Conservation (phyloP, 331 rosid genomes). For the Telfairia occidentalis region DNA sequence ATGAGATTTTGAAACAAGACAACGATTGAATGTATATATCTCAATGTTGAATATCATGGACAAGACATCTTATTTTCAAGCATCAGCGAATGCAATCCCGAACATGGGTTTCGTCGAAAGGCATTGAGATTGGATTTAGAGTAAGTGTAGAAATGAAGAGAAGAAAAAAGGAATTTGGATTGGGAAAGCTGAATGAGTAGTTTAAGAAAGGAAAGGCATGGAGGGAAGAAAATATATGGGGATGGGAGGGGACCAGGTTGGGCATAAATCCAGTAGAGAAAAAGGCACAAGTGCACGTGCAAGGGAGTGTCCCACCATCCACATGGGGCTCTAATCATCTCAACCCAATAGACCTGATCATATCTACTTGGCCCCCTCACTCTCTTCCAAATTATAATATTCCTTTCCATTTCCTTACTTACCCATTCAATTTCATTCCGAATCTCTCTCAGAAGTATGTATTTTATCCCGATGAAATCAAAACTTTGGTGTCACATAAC, state of each 20-base stretch:
- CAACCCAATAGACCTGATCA: constrained; percentile 34
- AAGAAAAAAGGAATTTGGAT: not conserved
- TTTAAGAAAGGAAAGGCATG: not conserved
- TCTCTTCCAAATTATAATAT: not conserved
- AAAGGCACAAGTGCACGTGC: constrained; percentile 68
- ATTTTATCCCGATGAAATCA: too few relatives aligned
- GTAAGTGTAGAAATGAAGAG: not conserved
- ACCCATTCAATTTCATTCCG: not conserved
- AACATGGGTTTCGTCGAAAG: not conserved
- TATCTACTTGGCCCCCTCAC: constrained; percentile 38
- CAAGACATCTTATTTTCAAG: not conserved
- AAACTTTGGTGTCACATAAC: too few relatives aligned
- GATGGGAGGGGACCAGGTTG: constrained; percentile 31
- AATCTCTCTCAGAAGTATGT: too few relatives aligned
- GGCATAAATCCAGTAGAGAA: constrained; percentile 22
- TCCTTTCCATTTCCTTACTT: not conserved
- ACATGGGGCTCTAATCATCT: constrained; percentile 63
- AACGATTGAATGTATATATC: too few relatives aligned
- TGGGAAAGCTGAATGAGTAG: not conserved
- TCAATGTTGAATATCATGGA: not conserved
- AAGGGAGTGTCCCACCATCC: constrained; percentile 52
- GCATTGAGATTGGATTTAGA: not conserved
- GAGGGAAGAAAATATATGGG: not conserved
- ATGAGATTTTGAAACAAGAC: not conserved
- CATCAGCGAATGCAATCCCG: too few relatives aligned